Percentiles rank a stretch among this genome's conserved stretches.
These are phyloP conservation scores for Ministeria vibrans DNA, from an alignment of 78 protist species.

Conservation along the genomic window DNA sequence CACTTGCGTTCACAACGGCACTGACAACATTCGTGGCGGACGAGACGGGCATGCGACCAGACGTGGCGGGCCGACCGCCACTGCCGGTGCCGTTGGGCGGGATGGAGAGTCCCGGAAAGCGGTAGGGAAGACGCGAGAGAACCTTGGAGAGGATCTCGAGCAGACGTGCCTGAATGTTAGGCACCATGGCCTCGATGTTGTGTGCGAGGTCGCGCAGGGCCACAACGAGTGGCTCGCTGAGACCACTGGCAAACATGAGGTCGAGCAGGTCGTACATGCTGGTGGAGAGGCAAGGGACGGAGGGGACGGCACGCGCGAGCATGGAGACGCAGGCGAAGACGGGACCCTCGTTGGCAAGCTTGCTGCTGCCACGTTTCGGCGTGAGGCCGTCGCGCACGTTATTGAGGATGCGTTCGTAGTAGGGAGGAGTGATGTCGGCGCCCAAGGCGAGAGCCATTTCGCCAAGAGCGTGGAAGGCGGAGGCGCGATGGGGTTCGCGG, in stretches of 20 bases:
- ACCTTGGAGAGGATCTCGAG: conserved; percentile 4
- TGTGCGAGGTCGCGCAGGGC: conserved; percentile 34
- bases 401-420: neutral
- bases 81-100: neutral
- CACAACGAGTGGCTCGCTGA: conserved; percentile 19
- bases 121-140: neutral
- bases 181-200: conserved; percentile 36
- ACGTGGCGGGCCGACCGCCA: neutral
- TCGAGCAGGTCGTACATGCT: neutral
- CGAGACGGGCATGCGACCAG: neutral
- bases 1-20: neutral
- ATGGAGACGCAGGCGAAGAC: conserved; percentile 20
- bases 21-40: neutral
- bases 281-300: neutral
- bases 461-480: conserved; percentile 21
- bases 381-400: neutral
- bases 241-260: conserved; percentile 35
- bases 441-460: conserved; percentile 18
- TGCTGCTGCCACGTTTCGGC: neutral
- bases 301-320: conserved; percentile 22
- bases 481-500: neutral
- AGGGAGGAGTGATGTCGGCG: neutral
- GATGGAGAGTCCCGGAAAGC: neutral
- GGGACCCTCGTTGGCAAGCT: neutral
- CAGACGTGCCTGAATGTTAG: conserved; percentile 30